A percentile compares a stretch with the other conserved stretches of the same genome.
These are phyloP conservation scores for Talaromyces sp. DNA, from an alignment of 2,329 filamentous ascomycete genomes.

Conservation along the genomic window DNA sequence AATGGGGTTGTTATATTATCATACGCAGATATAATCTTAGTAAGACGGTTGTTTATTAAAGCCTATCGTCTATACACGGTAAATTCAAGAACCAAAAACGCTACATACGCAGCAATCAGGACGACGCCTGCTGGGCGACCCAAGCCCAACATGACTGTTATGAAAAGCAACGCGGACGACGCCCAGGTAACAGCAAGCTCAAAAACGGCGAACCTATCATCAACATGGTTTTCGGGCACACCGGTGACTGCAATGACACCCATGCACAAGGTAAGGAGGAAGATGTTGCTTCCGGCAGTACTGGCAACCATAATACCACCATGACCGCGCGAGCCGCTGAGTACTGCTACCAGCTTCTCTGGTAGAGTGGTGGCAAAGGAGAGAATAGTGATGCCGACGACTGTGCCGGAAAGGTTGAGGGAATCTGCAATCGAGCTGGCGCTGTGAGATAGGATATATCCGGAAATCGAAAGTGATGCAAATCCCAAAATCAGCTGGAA, in stretches of 20 bases:
- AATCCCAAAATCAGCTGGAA: constrained; percentile 43
- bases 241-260: constrained; percentile 25
- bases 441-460: constrained; percentile 47
- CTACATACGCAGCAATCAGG: constrained; percentile 29
- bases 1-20: no score
- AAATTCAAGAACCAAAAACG: constrained; percentile 33
- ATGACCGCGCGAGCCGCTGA: constrained; percentile 46
- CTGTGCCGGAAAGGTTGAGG: constrained; percentile 41
- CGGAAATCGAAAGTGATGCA: constrained; percentile 41
- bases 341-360: constrained; percentile 49
- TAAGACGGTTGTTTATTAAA: no score
- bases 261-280: constrained; percentile 49
- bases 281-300: constrained; percentile 53
- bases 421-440: constrained; percentile 37
- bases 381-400: constrained; percentile 47
- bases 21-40: no score
- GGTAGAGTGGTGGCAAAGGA: constrained; percentile 52
- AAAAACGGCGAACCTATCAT: constrained; percentile 19
- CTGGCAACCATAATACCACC: constrained; percentile 50
- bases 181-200: constrained; percentile 16
- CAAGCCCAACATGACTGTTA: constrained; percentile 4
- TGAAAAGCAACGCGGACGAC: constrained; percentile 7
- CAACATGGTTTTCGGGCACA: neutral
- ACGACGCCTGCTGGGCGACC: constrained; percentile 19
- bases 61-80: constrained; percentile 14